A percentile compares a stretch with the other conserved stretches of the same genome.
These are phyloP conservation scores for Mrakiaceae sp. DNA, from an alignment of 1,284 basidiomycete genomes.

Conservation along the genomic window DNA sequence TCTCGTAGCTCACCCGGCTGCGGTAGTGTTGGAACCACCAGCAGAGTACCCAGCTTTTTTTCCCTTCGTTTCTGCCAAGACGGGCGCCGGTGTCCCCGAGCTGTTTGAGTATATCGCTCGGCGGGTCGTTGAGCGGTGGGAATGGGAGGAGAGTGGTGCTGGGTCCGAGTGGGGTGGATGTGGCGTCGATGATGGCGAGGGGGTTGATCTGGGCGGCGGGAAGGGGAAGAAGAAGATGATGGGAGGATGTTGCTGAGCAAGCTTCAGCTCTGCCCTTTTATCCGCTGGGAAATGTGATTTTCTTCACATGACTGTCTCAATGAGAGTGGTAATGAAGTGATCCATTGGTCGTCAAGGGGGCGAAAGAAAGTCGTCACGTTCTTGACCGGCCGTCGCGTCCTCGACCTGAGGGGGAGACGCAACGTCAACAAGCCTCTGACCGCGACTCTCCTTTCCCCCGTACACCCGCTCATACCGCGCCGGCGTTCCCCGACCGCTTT, in stretches of 20 bases:
- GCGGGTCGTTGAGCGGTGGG: background rate
- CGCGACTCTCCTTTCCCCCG: no score
- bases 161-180: background rate
- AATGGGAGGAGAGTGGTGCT: slow-evolving; percentile 4
- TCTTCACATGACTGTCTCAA: no score
- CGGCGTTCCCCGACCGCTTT: no score
- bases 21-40: background rate
- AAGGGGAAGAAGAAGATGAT: background rate
- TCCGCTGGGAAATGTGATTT: no score
- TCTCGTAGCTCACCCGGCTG: background rate
- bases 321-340: no score
- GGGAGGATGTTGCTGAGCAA: background rate
- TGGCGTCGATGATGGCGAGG: background rate
- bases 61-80: background rate
- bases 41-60: slow-evolving; percentile 9
- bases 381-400: no score
- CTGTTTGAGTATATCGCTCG: slow-evolving; percentile 16
- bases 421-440: no score
- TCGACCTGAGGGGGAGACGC: no score
- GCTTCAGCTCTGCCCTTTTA: no score
- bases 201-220: background rate
- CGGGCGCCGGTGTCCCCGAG: slow-evolving; percentile 6
- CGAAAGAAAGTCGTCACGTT: no score
- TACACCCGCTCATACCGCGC: no score
- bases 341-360: no score